Evolutionary conservation across 2,329 filamentous ascomycete genomes (phyloP).

Genomic region (Fusarium xylarioides): DNA sequence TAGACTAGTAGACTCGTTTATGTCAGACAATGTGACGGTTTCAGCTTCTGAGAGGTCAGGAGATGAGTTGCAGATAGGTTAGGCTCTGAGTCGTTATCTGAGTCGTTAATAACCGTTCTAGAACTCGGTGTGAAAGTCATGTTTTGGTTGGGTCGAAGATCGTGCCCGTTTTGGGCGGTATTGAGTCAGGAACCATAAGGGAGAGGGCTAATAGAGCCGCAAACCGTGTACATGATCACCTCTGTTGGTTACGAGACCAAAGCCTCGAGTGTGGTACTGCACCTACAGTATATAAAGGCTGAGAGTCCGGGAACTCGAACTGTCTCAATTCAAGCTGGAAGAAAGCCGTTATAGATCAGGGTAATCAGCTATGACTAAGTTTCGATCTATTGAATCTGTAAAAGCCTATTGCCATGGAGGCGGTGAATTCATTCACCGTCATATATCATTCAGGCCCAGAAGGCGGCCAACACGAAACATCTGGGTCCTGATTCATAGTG

Average conservation of each 20-base stretch:
- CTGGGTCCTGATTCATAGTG: slow-evolving; percentile 11
- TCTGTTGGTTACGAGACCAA: neutral
- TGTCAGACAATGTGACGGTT: slow-evolving; percentile 10
- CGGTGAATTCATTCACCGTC: slow-evolving; percentile 12
- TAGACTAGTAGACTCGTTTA: neutral
- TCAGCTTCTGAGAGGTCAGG: slow-evolving; percentile 2
- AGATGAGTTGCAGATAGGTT: neutral
- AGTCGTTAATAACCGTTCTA: slow-evolving; percentile 21
- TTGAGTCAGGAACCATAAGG: slow-evolving; percentile 20
- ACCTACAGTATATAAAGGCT: neutral
- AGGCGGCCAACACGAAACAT: slow-evolving; percentile 10
- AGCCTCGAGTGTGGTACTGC: neutral
- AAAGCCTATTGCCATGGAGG: neutral
- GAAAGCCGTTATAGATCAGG: neutral
- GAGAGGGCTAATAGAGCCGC: slow-evolving; percentile 25
- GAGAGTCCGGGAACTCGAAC: neutral
- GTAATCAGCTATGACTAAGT: neutral
- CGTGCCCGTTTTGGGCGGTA: slow-evolving; percentile 4
- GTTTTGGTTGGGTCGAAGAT: slow-evolving; percentile 28
- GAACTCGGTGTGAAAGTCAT: slow-evolving; percentile 17
- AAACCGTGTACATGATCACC: neutral
- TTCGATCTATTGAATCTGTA: neutral
- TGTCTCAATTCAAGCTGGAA: neutral
- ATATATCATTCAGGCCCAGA: slow-evolving; percentile 5
- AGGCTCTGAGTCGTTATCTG: slow-evolving; percentile 8